Conservation (phyloP, 352 stramenopile species). For the Salisapilia sapeloensis region DNA sequence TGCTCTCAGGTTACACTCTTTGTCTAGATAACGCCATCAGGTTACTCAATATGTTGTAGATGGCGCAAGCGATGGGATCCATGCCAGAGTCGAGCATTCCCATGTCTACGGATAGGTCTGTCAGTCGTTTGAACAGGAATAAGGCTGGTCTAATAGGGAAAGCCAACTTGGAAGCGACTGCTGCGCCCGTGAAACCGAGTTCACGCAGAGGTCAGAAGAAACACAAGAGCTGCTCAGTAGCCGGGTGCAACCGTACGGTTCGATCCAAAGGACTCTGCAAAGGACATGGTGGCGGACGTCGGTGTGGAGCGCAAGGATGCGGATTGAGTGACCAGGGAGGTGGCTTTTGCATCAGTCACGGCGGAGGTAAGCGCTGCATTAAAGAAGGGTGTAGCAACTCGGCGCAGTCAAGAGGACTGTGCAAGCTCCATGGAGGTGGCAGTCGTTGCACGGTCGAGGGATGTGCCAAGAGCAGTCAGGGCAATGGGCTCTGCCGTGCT, state of each 20-base stretch:
- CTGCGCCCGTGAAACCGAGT: no score
- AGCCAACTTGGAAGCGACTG: no score
- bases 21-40: no score
- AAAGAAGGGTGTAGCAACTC: conserved; percentile 64
- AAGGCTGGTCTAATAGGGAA: no score
- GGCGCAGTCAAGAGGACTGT: conserved; percentile 62
- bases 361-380: conserved; percentile 66
- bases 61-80: no score
- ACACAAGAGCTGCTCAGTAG: conserved; percentile 66
- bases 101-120: no score
- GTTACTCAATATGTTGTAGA: no score
- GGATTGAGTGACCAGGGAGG: conserved; percentile 62
- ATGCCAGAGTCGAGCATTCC: no score
- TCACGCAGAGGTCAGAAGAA: conserved; percentile 40
- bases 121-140: no score
- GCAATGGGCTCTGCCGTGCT: conserved; percentile 59
- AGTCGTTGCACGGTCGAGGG: conserved; percentile 62
- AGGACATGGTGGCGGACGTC: conserved; percentile 50
- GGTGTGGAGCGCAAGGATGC: conserved; percentile 49
- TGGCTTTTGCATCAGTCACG: conserved; percentile 70
- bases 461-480: conserved; percentile 78
- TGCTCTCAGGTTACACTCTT: no score
- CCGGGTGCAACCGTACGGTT: conserved; percentile 52
- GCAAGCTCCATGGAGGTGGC: conserved; percentile 65
- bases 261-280: conserved; percentile 70